A percentile compares a stretch with the other conserved stretches of the same genome.
These are phyloP conservation scores for Linderniella brevidens DNA, from an alignment of 257 asterid genomes.

Conservation along the genomic window DNA sequence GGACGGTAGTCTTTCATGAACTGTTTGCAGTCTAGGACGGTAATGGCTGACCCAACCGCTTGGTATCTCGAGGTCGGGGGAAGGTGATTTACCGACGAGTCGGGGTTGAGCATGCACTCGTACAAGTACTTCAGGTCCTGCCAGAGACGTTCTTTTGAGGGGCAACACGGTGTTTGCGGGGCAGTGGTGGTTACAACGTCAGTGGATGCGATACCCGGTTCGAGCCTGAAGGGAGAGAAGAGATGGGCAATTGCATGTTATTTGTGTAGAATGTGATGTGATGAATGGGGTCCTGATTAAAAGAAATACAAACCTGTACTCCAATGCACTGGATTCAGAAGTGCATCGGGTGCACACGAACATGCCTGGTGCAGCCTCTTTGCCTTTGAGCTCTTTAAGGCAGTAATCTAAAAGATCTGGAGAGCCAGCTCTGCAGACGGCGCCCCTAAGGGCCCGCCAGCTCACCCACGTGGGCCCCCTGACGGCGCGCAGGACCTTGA, in stretches of 20 bases:
- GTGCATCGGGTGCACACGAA: conserved; percentile 43
- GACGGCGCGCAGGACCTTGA: conserved; percentile 73
- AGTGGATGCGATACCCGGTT: conserved; percentile 34
- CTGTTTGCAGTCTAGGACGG: conserved; percentile 77
- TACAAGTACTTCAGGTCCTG: conserved; percentile 57
- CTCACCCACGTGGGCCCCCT: conserved; percentile 88
- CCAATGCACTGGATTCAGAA: conserved; percentile 68
- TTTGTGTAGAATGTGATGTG: background rate
- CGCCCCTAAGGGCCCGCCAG: conserved; percentile 90
- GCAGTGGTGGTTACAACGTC: conserved; percentile 11
- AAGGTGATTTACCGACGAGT: conserved; percentile 27
- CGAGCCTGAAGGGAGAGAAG: conserved; percentile 40
- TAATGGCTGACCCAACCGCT: conserved; percentile 35
- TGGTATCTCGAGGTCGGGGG: conserved; percentile 28
- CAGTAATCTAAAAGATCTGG: conserved; percentile 88
- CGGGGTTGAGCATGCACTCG: conserved; percentile 60
- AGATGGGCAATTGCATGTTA: background rate
- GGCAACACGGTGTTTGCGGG: conserved; percentile 17
- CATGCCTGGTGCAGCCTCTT: conserved; percentile 66
- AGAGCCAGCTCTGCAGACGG: conserved; percentile 67
- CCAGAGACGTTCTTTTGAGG: conserved; percentile 48
- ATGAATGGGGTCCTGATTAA: background rate
- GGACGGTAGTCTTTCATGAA: conserved; percentile 65
- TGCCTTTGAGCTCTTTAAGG: conserved; percentile 75
- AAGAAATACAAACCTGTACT: conserved; percentile 43